Conservation (phyloP, 345 rosid species). For the Crucihimalaya himalaica region DNA sequence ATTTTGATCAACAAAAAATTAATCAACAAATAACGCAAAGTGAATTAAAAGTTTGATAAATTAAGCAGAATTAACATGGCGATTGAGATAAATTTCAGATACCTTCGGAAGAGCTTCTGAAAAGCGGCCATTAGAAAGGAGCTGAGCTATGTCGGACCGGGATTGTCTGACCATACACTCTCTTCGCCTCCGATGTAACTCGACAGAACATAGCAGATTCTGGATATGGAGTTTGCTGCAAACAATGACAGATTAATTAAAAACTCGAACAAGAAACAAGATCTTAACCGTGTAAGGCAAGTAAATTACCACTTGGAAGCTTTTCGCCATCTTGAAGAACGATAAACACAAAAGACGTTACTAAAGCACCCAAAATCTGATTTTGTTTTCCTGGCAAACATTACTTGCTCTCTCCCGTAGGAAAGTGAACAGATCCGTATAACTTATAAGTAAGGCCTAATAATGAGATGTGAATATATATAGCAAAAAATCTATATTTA, state of each 20-base stretch:
- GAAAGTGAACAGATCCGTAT: conserved; percentile 18
- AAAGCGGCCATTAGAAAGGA: conserved; percentile 24
- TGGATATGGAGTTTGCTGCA: conserved; percentile 39
- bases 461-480: background rate
- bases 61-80: background rate
- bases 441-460: background rate
- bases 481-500: background rate
- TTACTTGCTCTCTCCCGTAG: background rate
- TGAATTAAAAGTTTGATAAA: background rate
- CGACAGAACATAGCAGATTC: conserved; percentile 33
- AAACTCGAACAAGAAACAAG: background rate
- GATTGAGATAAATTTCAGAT: background rate
- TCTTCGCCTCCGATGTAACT: conserved; percentile 35
- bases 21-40: background rate
- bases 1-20: background rate
- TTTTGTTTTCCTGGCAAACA: background rate
- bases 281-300: background rate
- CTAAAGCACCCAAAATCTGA: conserved; percentile 3
- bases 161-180: conserved; percentile 42
- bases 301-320: conserved; percentile 34
- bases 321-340: conserved; percentile 34
- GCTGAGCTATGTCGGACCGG: conserved; percentile 37
- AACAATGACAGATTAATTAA: background rate
- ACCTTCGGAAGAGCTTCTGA: conserved; percentile 43
- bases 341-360: background rate